Percentiles rank a stretch among this genome's conserved stretches.
phyloP scores from a whole-genome alignment of 495 filamentous ascomycete species.

The Lophiotrema nucula region DNA sequence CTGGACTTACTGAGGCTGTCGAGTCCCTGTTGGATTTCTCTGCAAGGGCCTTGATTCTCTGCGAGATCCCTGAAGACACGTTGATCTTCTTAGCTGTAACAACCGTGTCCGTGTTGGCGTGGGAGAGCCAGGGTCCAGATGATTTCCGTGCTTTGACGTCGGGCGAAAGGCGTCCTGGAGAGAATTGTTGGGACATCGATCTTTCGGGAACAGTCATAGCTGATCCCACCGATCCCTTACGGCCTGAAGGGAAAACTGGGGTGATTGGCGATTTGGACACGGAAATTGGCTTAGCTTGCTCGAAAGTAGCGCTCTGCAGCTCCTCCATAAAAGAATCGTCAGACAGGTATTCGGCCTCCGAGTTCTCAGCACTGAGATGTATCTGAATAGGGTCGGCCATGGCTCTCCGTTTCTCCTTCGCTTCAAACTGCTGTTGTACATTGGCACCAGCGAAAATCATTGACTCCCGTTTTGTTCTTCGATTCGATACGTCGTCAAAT shows the following conservation, averaged over 20 bases:
- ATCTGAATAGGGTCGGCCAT: constrained; percentile 40
- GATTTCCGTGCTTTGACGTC: constrained; percentile 15
- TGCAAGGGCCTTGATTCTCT: constrained; percentile 80
- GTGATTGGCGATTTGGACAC: constrained; percentile 83
- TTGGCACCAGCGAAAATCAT: neutral
- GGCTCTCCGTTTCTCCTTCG: constrained; percentile 35
- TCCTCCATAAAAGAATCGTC: constrained; percentile 91
- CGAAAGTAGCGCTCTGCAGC: constrained; percentile 74
- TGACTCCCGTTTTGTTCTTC: constrained; percentile 12
- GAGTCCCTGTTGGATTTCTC: constrained; percentile 37
- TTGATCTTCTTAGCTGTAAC: constrained; percentile 70
- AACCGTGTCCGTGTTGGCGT: constrained; percentile 32
- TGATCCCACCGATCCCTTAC: constrained; percentile 37
- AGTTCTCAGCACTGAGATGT: constrained; percentile 35
- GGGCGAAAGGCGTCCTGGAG: constrained; percentile 18
- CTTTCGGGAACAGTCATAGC: constrained; percentile 19
- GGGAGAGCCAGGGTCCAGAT: constrained; percentile 25
- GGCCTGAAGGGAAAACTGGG: constrained; percentile 56
- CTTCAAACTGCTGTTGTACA: constrained; percentile 14
- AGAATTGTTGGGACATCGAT: constrained; percentile 12
- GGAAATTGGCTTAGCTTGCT: constrained; percentile 79
- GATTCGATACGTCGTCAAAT: neutral
- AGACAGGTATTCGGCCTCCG: constrained; percentile 63
- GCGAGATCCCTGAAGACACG: constrained; percentile 82
- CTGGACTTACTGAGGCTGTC: constrained; percentile 30